Evolutionary conservation across 106 monocot genomes (phyloP).

Genomic region (Apostasia ramifera): DNA sequence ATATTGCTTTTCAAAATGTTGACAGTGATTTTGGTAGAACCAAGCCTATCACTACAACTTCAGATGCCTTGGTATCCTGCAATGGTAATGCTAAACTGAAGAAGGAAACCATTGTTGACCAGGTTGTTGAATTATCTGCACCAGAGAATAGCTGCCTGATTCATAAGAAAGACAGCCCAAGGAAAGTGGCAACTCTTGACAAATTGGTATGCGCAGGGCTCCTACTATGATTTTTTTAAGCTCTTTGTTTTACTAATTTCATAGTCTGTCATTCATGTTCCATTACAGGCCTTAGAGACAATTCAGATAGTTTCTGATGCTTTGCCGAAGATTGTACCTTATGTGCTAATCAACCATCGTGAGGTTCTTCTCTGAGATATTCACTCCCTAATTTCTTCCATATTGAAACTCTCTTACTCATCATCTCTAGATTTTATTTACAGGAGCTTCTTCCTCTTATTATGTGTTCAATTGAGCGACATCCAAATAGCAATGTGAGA

Average conservation of each 20-base stretch:
- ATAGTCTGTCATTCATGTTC: conserved; percentile 1
- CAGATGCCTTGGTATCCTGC: conserved; percentile 19
- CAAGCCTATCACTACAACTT: conserved; percentile 1
- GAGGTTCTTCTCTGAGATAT: conserved; percentile 71
- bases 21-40: conserved; percentile 10
- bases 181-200: conserved; percentile 25
- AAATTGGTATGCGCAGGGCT: conserved; percentile 41
- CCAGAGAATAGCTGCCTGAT: conserved; percentile 18
- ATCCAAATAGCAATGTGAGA: conserved; percentile 76
- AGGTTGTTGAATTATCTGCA: conserved; percentile 9
- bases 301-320: conserved; percentile 93
- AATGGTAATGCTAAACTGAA: conserved; percentile 32
- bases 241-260: neutral
- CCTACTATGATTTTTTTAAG: neutral
- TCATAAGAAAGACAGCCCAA: conserved; percentile 38
- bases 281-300: conserved; percentile 68
- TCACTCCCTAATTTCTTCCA: conserved; percentile 9
- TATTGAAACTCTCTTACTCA: conserved; percentile 4
- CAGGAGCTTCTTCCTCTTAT: conserved; percentile 99
- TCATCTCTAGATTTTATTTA: conserved; percentile 4
- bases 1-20: conserved; percentile 7
- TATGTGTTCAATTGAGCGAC: conserved; percentile 97
- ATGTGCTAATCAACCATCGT: conserved; percentile 97
- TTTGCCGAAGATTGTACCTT: conserved; percentile 95
- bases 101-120: conserved; percentile 12